Evolutionary conservation across 2,329 filamentous ascomycete species (phyloP), one percentile per base, ranked within the genome.

Genomic region (Juglanconis oblonga): DNA sequence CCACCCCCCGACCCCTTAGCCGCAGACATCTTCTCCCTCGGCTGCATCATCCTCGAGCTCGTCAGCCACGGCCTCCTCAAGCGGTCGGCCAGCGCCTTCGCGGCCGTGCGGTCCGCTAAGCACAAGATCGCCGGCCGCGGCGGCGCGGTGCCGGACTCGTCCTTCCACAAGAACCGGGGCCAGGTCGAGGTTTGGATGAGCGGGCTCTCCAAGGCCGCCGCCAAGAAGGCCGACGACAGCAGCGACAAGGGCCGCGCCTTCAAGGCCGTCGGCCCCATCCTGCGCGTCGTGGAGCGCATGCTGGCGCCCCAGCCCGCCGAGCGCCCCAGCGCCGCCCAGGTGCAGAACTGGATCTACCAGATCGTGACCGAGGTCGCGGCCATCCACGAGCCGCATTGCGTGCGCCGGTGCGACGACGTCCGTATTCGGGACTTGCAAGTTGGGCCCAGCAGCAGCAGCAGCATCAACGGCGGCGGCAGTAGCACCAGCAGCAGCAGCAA

Each of bases 11-110:
- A 82, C 64, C 78, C 81, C 3, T 82, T 84, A 64, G 81, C 83
- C 62, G 84, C 87, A 49, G 90, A 92, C 69, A 77, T 92, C 24
- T 93, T 89, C 73, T 90, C 88, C 3, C 77, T 92, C 1, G 89
- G 85, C 9, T 90, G 88, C 70, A 80, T 92, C 55, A 89, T 89
- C 62, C 77, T 92, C 14, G 89, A 93, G 64, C 81, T 92, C 35
- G 69, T 92, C 24, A 86, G 86, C 29, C 86, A 90, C 67, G 57
- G 52, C 29, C 76, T 90, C 59, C 73, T 91, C 62, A 90, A 90
- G 70, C 86, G 87, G 65, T 84, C 86, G 56, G 80, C 84, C 1
- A 81, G 83, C 53, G 82, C 87, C 32, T 91, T 92, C 68, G 78
- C 84, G 38, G 80, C 84, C 31, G 86, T 90, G 69, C 86, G 90